A percentile compares a stretch with the other conserved stretches of the same genome.
These are phyloP conservation scores for Pholiota molesta DNA, from an alignment of 768 basidiomycete species.

Conservation along the genomic window DNA sequence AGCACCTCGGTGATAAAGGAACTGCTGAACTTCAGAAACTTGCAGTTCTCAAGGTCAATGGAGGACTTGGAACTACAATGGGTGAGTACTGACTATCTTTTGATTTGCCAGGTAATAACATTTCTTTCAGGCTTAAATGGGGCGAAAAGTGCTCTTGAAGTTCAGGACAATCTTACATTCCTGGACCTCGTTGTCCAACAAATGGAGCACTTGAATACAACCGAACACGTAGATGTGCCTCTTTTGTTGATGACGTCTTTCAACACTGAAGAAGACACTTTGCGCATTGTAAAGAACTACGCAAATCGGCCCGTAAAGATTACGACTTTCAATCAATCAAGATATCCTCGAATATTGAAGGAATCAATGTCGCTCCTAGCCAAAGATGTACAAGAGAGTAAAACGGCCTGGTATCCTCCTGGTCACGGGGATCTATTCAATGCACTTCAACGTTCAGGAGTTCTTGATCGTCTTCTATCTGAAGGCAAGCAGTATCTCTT, in stretches of 20 bases:
- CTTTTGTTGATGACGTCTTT: slow-evolving; percentile 94
- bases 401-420: slow-evolving; percentile 86
- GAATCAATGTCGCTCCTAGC: slow-evolving; percentile 77
- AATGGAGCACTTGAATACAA: slow-evolving; percentile 83
- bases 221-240: slow-evolving; percentile 74
- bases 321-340: slow-evolving; percentile 80
- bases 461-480: slow-evolving; percentile 81
- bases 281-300: slow-evolving; percentile 87
- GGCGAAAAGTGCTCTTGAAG: slow-evolving; percentile 85
- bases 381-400: slow-evolving; percentile 65
- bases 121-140: slow-evolving; percentile 56
- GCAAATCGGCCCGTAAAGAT: slow-evolving; percentile 82
- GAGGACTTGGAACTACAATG: slow-evolving; percentile 86
- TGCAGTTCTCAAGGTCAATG: slow-evolving; percentile 87
- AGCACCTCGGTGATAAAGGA: slow-evolving; percentile 56
- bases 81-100: slow-evolving; percentile 39
- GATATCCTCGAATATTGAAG: slow-evolving; percentile 82
- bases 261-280: slow-evolving; percentile 89
- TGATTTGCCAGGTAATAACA: slow-evolving; percentile 31
- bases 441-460: slow-evolving; percentile 83
- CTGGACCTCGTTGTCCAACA: slow-evolving; percentile 84
- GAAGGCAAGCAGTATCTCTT: slow-evolving; percentile 98
- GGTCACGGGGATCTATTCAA: slow-evolving; percentile 95
- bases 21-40: slow-evolving; percentile 69
- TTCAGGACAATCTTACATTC: slow-evolving; percentile 88